Conservation (phyloP, 148 eudicot species). For the Diospyros kaki region DNA sequence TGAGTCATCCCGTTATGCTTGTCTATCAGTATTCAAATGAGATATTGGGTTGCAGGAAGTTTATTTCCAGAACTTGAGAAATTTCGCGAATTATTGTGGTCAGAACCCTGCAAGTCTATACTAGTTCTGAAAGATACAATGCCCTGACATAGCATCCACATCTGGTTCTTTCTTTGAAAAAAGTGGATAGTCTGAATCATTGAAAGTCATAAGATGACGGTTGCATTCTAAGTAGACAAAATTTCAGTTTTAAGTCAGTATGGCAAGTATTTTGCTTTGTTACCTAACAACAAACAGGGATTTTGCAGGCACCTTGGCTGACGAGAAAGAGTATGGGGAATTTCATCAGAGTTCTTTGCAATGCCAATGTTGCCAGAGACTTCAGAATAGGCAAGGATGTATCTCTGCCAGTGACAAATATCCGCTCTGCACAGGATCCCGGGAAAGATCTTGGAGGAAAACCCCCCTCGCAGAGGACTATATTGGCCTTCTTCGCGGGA, state of each 20-base stretch:
- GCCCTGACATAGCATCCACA: background rate
- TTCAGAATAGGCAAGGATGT: slow-evolving; percentile 69
- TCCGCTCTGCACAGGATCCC: slow-evolving; percentile 59
- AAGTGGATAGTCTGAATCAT: background rate
- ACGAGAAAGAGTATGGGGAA: slow-evolving; percentile 45
- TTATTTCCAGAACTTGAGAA: background rate
- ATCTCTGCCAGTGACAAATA: slow-evolving; percentile 59
- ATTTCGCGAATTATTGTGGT: too few relatives aligned
- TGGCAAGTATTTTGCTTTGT: background rate
- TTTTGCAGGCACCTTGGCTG: slow-evolving; percentile 45
- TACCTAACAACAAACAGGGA: slow-evolving; percentile 3
- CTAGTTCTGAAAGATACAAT: background rate
- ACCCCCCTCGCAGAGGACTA: slow-evolving; percentile 44
- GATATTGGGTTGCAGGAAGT: background rate
- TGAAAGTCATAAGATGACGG: background rate
- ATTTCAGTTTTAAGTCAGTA: background rate
- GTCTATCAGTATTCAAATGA: background rate
- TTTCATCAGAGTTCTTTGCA: slow-evolving; percentile 72
- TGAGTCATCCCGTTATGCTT: background rate
- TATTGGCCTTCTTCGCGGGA: slow-evolving; percentile 80
- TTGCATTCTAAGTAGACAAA: background rate
- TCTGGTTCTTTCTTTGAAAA: background rate
- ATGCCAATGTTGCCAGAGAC: slow-evolving; percentile 61
- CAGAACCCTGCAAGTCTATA: background rate
- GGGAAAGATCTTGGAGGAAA: slow-evolving; percentile 61